Conservation (phyloP, 257 asterid species). For the Anisodus acutangulus region DNA sequence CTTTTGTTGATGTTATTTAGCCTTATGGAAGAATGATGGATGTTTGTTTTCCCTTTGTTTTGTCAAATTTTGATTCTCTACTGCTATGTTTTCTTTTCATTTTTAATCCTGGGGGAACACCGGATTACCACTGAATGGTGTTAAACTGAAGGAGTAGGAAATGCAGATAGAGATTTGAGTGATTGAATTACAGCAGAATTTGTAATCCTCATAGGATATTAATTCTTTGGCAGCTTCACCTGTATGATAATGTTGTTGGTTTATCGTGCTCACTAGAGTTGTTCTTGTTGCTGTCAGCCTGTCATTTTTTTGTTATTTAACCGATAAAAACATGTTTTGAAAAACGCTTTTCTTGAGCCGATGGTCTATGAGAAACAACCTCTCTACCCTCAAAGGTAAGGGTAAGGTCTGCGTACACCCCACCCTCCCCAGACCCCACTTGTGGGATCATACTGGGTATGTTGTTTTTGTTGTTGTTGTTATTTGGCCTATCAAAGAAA, state of each 20-base stretch:
- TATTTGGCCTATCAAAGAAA: neutral
- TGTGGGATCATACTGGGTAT: too few relatives aligned
- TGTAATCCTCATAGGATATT: constrained; percentile 13
- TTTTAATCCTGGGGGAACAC: neutral
- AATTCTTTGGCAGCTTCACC: neutral
- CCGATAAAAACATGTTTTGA: constrained; percentile 33
- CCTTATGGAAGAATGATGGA: neutral
- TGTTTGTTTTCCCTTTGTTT: neutral
- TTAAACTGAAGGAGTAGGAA: neutral
- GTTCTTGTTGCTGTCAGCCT: neutral
- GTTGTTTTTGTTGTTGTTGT: too few relatives aligned
- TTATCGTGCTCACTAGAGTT: neutral
- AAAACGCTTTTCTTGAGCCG: constrained; percentile 40
- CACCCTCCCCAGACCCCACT: too few relatives aligned
- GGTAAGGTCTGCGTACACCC: too few relatives aligned
- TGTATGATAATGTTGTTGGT: neutral
- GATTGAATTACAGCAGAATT: neutral
- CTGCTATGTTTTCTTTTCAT: neutral
- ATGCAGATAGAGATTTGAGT: constrained; percentile 3
- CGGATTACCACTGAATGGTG: constrained; percentile 10
- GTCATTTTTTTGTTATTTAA: neutral
- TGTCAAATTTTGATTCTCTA: neutral
- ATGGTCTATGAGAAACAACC: too few relatives aligned
- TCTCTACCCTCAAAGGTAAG: too few relatives aligned
- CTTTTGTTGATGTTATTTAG: neutral